Percentiles rank a stretch among this genome's conserved stretches.
Conservation (phyloP, 306 rosid genomes). For the Calophaca sinica region DNA sequence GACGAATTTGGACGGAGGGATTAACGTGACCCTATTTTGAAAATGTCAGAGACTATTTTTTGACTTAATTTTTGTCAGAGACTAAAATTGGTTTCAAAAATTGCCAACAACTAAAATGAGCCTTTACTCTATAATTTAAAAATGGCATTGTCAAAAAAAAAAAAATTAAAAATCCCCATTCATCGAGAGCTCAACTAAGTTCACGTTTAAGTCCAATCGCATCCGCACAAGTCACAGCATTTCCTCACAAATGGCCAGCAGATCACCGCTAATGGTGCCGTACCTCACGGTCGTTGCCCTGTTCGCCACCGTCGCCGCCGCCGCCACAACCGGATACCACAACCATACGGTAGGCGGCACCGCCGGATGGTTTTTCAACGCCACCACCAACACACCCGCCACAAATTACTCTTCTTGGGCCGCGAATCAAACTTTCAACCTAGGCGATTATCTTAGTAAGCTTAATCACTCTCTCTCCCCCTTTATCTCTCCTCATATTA, state of each 20-base stretch:
- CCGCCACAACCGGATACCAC: constrained; percentile 55
- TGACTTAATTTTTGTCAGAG: too few relatives aligned
- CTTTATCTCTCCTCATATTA: background rate
- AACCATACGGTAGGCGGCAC: constrained; percentile 84
- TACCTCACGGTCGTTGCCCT: constrained; percentile 30
- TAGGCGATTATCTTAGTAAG: constrained; percentile 87
- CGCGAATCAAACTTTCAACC: constrained; percentile 69
- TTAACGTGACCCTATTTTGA: too few relatives aligned
- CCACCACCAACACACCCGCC: constrained; percentile 67
- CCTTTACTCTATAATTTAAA: too few relatives aligned
- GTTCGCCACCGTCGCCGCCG: constrained; percentile 32
- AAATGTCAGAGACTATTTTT: too few relatives aligned
- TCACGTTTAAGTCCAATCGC: background rate
- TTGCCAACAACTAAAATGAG: too few relatives aligned
- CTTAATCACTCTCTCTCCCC: background rate
- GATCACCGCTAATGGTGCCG: constrained; percentile 47
- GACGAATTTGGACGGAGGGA: too few relatives aligned
- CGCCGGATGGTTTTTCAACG: constrained; percentile 83
- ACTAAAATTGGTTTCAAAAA: too few relatives aligned
- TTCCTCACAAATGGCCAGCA: constrained; percentile 3
- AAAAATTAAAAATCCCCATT: background rate
- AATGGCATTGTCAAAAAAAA: background rate
- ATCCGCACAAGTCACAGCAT: background rate
- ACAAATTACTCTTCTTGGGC: constrained; percentile 86
- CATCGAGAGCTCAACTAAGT: background rate